These are phyloP conservation scores for Ophiostoma tasmaniense DNA, from an alignment of 2,329 filamentous ascomycete genomes.

Conservation along the genomic window DNA sequence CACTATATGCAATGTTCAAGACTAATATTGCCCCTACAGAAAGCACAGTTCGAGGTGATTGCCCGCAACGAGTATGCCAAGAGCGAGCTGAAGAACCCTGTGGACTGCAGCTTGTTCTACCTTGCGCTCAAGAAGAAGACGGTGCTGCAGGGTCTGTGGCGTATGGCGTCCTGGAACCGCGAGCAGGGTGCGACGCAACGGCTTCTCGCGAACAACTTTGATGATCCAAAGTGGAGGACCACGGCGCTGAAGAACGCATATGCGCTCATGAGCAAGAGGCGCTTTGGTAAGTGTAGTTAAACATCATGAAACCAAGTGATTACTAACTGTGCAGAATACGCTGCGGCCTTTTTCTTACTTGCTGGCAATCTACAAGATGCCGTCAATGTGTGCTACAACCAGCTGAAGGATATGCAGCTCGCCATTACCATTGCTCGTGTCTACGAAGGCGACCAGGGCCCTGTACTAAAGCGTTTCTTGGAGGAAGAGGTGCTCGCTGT, in stretches of 20 bases:
- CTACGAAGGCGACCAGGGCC: constrained; percentile 77
- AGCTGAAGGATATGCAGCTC: constrained; percentile 80
- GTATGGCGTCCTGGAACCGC: constrained; percentile 81
- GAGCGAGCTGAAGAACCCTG: constrained; percentile 76
- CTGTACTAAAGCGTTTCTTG: constrained; percentile 63
- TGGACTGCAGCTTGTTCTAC: constrained; percentile 87
- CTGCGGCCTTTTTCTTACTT: constrained; percentile 89
- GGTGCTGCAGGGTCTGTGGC: constrained; percentile 84
- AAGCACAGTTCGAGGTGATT: constrained; percentile 75
- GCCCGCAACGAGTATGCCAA: constrained; percentile 91
- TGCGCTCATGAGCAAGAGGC: constrained; percentile 78
- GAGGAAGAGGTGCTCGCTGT: constrained; percentile 70
- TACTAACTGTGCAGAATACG: constrained; percentile 56
- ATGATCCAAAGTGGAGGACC: constrained; percentile 76
- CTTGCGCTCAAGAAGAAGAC: constrained; percentile 85
- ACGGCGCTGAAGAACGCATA: constrained; percentile 94
- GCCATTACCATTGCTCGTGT: constrained; percentile 81
- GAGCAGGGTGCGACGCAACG: constrained; percentile 76
- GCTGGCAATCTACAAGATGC: constrained; percentile 80
- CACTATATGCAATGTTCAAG: neutral
- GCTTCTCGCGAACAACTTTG: constrained; percentile 84
- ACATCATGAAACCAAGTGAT: neutral
- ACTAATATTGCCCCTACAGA: constrained; percentile 34
- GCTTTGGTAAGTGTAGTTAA: constrained; percentile 53
- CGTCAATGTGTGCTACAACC: constrained; percentile 75